A percentile compares a stretch with the other conserved stretches of the same genome.
Conservation (phyloP, 805 yeast genomes). For the Zygosaccharomyces bailii region DNA sequence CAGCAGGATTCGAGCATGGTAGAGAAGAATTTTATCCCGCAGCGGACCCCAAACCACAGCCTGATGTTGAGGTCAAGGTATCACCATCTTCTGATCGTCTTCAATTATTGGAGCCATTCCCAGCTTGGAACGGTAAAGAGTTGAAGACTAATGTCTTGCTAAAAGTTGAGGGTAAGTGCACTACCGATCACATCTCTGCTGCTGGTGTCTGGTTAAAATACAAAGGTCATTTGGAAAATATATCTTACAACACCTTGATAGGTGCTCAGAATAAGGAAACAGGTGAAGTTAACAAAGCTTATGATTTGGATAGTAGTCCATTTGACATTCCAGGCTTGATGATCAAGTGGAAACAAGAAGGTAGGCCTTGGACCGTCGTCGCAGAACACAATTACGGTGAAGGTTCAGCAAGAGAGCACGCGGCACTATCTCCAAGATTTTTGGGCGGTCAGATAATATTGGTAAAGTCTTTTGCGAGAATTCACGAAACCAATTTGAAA, state of each 20-base stretch:
- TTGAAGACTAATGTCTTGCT: conserved; percentile 68
- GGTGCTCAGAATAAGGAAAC: conserved; percentile 98
- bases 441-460: conserved; percentile 86
- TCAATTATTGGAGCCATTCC: conserved; percentile 85
- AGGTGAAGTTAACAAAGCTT: conserved; percentile 88
- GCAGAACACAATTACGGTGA: conserved; percentile 99
- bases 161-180: conserved; percentile 96
- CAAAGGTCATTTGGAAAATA: conserved; percentile 95
- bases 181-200: conserved; percentile 97
- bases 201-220: conserved; percentile 99
- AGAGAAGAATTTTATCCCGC: conserved; percentile 73
- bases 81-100: conserved; percentile 88
- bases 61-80: conserved; percentile 61
- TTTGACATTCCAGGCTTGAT: conserved; percentile 91
- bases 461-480: conserved; percentile 95
- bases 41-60: conserved; percentile 59
- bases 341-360: conserved; percentile 89
- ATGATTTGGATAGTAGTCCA: conserved; percentile 75
- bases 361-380: conserved; percentile 87
- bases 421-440: conserved; percentile 93
- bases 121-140: conserved; percentile 84
- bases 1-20: conserved; percentile 71
- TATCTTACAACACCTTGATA: conserved; percentile 89
- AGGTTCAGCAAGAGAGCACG: conserved; percentile 99
- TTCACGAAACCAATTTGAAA: conserved; percentile 96